Evolutionary conservation across 129 eudicot genomes (phyloP), one percentile per base, ranked within the genome.

Genomic region (Saposhnikovia divaricata): DNA sequence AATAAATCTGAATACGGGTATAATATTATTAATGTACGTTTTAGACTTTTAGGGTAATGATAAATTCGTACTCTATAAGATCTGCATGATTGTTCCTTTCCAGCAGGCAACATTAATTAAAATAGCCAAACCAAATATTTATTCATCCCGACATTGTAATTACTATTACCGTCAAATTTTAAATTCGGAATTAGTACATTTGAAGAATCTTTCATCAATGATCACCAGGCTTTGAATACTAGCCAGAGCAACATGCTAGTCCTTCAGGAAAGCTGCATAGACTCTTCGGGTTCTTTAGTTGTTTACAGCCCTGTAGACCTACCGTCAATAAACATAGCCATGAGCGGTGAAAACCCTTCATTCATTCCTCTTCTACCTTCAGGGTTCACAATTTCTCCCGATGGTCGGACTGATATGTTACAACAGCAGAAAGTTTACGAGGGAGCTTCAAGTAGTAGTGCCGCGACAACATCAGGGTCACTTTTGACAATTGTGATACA

Each of bases 261-360:
- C 46, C 91, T 93, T n/a, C 98, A 93, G 79, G 98, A 93, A 55
- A 93, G 96, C 83, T 87, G 91, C 83, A 89, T 87, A 46, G 96
- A 90, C 72, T 84, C 92, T 72, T 86, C 90, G 1, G 91, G 90
- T 18, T 85, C 94, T 2, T 78, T 93, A 9, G 87, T 93, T 14
- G 90, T 88, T 1, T 93, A 91, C 87, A 86, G 92, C 45, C 96
- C 98, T 0, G 89, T 93, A 16, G 98, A 89, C 79, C 77, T 87
- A 47, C 83, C 90, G 0, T 83, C 90, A 13, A 81, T 93, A 78
- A 86, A 88, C 90, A 83, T 85, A 37, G 92, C 96, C 16, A 87
- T 89, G 91, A 87, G 87, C 39, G 98, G 98, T 13, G 96, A 87
- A 72, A 95, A 91, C 70, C 83, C 96, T 0, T 89, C 96, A 2